Base-by-base conservation (phyloP, 2,329 filamentous ascomycete species). In the Arachnomyces sp. region DNA sequence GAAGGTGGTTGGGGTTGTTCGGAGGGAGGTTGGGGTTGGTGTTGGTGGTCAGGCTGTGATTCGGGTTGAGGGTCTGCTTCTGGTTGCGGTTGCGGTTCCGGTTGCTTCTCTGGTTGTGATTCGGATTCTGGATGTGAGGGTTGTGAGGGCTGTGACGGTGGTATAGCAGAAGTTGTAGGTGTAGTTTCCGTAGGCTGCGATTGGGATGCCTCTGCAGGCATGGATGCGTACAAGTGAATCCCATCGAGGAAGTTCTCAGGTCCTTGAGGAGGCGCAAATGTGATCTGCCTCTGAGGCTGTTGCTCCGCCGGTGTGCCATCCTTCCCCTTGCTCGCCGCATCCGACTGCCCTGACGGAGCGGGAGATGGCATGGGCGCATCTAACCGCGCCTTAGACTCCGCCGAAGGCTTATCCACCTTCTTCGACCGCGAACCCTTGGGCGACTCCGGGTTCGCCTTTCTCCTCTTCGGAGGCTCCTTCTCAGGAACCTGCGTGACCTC, bases 381-480 rank as follows among this genome's bases (percentile, higher is more conserved):
- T 30, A 12, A 31, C 36, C 33, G 44, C 1, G 21, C 36, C 15
- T 32, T 38, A 28, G 18, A 29, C 15, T 14, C 41, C 35, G 33
- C 21, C 13, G 28, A 31, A 31, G 38, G 31, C 36, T 40, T 37
- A 42, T 36, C 38, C 31, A 33, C 32, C 38, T 58, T 54, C 11
- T 51, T 51, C 35, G 57, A 55, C 40, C 55, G 53, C 13, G 58
- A 54, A 31, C 39, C 38, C 40, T 60, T 61, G 16, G 33, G 25
- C n/a, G 31, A 37, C 17, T 35, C 38, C 18, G 34, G 28, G 44
- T 57, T 58, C 30, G 39, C 50, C 43, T 60, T 61, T 44, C 57
- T 61, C 36, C 51, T 49, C 18, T 51, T 71, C 44, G 76, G 73
- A 34, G 80, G 73, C 55, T 68, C 57, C 50, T 68, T 56, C 21